Evolutionary conservation across 2,329 filamentous ascomycete species (phyloP).

Genomic region (Neofusicoccum kwambonambiense): DNA sequence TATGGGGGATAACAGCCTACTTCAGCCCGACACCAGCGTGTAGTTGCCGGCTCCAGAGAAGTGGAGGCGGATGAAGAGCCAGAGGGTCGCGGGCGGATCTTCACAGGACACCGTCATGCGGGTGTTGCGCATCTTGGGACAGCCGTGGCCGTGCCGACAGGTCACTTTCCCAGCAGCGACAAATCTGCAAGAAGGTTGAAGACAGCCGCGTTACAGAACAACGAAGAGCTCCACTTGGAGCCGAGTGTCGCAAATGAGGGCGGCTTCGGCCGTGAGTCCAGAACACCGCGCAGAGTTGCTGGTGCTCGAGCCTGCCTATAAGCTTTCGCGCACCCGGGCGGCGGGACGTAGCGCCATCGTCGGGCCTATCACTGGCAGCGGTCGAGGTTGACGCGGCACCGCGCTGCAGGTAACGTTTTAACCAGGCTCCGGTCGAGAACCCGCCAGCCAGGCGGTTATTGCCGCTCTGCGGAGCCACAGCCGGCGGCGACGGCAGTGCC

Average conservation of each 20-base stretch:
- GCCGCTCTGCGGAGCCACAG: background rate
- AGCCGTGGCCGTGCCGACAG: background rate
- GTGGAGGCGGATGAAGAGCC: background rate
- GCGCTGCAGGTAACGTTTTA: background rate
- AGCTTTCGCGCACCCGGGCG: background rate
- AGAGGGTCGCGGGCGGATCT: background rate
- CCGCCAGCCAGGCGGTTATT: background rate
- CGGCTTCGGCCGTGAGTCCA: background rate
- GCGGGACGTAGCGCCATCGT: background rate
- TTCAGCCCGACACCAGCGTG: background rate
- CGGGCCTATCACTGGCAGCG: background rate
- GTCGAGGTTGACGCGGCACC: background rate
- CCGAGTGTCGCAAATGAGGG: background rate
- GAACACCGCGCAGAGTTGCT: background rate
- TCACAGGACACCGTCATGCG: background rate
- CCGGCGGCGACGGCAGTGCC: background rate
- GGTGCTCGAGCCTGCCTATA: background rate
- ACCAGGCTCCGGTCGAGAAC: background rate
- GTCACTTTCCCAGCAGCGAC: background rate
- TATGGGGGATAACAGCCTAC: background rate
- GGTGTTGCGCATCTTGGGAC: background rate
- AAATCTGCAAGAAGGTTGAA: background rate
- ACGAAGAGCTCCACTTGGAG: too few relatives aligned
- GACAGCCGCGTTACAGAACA: background rate
- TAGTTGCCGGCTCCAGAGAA: constrained; percentile 10